phyloP scores from a whole-genome alignment of 2,329 filamentous ascomycete genomes.

The Aspergillus sojae region DNA sequence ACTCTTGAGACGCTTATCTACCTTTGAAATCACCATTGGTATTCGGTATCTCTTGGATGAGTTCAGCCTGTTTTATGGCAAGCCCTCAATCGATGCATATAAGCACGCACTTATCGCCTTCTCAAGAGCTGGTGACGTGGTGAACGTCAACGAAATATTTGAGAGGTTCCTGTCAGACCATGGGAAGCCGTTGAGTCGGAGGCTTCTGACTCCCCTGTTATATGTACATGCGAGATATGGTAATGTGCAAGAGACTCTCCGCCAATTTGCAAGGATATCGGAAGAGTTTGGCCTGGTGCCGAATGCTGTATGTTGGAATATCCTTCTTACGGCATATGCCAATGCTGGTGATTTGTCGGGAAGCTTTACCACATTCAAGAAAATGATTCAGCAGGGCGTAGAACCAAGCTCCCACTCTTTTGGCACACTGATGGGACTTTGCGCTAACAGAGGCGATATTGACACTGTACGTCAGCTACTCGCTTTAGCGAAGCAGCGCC shows the following conservation, averaged over 20 bases:
- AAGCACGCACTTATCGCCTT: conserved; percentile 44
- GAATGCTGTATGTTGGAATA: conserved; percentile 71
- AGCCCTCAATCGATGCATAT: conserved; percentile 37
- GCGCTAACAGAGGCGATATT: conserved; percentile 72
- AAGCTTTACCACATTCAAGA: conserved; percentile 65
- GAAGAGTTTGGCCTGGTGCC: conserved; percentile 59
- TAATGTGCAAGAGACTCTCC: conserved; percentile 61
- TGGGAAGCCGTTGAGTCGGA: conserved; percentile 35
- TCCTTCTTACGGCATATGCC: conserved; percentile 71
- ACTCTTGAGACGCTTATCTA: conserved; percentile 30
- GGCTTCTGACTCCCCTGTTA: conserved; percentile 59
- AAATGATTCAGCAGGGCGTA: conserved; percentile 54
- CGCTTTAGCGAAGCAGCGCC: conserved; percentile 59
- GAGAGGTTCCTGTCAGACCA: conserved; percentile 43
- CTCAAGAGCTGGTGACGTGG: conserved; percentile 50
- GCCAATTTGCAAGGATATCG: conserved; percentile 65
- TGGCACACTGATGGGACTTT: conserved; percentile 72
- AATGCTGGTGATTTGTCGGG: conserved; percentile 68
- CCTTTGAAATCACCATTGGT: conserved; percentile 37
- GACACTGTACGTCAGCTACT: conserved; percentile 68
- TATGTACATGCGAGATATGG: conserved; percentile 72
- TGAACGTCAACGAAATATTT: conserved; percentile 49
- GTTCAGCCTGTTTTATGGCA: conserved; percentile 35
- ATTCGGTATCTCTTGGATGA: conserved; percentile 48
- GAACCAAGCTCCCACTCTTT: conserved; percentile 67